Conservation (phyloP, 768 basidiomycete genomes). For the Macrocybe gigantea region DNA sequence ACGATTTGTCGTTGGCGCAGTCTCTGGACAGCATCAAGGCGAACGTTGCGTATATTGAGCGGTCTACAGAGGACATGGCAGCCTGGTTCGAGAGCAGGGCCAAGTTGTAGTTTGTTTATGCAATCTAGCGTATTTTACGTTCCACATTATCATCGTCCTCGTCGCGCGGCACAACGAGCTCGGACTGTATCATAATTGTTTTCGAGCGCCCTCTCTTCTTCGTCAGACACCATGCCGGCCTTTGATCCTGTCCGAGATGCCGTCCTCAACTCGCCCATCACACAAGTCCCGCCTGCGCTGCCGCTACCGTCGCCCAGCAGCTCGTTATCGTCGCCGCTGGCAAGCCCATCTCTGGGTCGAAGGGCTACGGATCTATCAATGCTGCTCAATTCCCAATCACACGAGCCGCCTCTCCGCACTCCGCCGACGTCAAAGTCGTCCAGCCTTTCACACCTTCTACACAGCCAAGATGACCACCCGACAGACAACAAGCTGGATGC, state of each 20-base stretch:
- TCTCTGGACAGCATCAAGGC: constrained; percentile 63
- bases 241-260: constrained; percentile 89
- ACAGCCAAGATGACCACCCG: constrained; percentile 19
- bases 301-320: constrained; percentile 16
- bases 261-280: constrained; percentile 70
- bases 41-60: constrained; percentile 57
- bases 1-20: constrained; percentile 57
- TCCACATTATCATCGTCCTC: constrained; percentile 12
- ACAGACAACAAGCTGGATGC: constrained; percentile 26
- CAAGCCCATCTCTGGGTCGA: constrained; percentile 45
- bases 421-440: constrained; percentile 35
- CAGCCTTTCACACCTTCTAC: constrained; percentile 36
- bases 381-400: constrained; percentile 62
- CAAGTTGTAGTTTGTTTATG: constrained; percentile 12
- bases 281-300: constrained; percentile 29
- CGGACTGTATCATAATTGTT: constrained; percentile 3
- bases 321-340: constrained; percentile 27
- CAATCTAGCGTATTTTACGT: not conserved
- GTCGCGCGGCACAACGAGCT: constrained; percentile 14
- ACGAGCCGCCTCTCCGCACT: constrained; percentile 15
- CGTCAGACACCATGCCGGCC: constrained; percentile 46
- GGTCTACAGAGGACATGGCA: constrained; percentile 51
- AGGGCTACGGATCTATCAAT: constrained; percentile 75
- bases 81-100: constrained; percentile 40
- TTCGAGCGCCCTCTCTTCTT: constrained; percentile 10